Evolutionary conservation across 1,284 basidiomycete species (phyloP).

Genomic region (Termitomyces sp.): DNA sequence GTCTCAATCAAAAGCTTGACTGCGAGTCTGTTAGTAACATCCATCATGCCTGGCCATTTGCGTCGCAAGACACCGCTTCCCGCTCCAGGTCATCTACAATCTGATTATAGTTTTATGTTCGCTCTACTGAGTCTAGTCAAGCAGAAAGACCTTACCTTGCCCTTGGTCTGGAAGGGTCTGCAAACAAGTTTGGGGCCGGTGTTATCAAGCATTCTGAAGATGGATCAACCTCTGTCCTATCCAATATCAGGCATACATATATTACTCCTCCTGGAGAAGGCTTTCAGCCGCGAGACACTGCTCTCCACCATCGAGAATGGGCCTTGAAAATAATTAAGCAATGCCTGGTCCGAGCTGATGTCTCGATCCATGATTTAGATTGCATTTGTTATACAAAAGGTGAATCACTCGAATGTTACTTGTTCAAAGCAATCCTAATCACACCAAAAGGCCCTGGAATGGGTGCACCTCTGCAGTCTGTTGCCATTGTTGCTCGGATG

Average conservation of each 20-base stretch:
- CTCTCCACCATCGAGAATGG: slow-evolving; percentile 95
- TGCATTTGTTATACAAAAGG: slow-evolving; percentile 99
- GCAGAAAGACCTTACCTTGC: slow-evolving; percentile 63
- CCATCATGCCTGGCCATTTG: slow-evolving; percentile 11
- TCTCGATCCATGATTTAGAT: slow-evolving; percentile 77
- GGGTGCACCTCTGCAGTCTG: slow-evolving; percentile 95
- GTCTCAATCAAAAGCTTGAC: neutral
- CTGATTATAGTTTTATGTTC: slow-evolving; percentile 1
- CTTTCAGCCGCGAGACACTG: slow-evolving; percentile 94
- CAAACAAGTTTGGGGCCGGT: slow-evolving; percentile 98
- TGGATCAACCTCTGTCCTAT: slow-evolving; percentile 65
- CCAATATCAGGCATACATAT: slow-evolving; percentile 93
- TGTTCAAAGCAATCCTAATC: neutral
- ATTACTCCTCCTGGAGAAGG: slow-evolving; percentile 98
- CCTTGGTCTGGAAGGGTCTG: slow-evolving; percentile 90
- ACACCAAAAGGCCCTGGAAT: slow-evolving; percentile 82
- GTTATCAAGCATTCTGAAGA: slow-evolving; percentile 81
- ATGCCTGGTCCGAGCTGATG: slow-evolving; percentile 68
- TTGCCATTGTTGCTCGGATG: slow-evolving; percentile 93
- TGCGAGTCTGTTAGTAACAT: neutral
- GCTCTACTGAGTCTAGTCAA: slow-evolving; percentile 1
- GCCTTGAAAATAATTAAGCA: slow-evolving; percentile 78
- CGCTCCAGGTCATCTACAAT: slow-evolving; percentile 27
- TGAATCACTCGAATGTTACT: slow-evolving; percentile 21
- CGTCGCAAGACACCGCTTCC: slow-evolving; percentile 25